Percentiles rank a stretch among this genome's conserved stretches.
Conservation (phyloP, 2,329 filamentous ascomycete genomes). For the Juglanconis juglandina region DNA sequence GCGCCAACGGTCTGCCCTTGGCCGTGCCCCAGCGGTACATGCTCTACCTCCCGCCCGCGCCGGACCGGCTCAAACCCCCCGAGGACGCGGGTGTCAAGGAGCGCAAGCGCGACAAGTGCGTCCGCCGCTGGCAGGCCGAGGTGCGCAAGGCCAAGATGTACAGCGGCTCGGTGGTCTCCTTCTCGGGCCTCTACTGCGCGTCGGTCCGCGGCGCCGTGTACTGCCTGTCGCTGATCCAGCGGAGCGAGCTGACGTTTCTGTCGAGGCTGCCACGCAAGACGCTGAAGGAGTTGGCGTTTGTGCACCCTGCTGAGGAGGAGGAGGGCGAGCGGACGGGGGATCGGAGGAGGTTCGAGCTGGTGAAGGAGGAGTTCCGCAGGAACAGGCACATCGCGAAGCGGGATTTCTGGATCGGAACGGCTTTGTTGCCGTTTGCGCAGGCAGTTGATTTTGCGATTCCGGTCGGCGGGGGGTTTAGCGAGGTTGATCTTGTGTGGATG, state of each 20-base stretch:
- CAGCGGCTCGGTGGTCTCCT: neutral
- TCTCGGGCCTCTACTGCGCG: slow-evolving; percentile 1
- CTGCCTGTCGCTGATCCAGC: neutral
- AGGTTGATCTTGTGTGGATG: slow-evolving; percentile 12
- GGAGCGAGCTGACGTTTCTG: slow-evolving; percentile 6
- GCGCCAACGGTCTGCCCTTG: neutral
- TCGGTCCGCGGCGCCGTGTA: slow-evolving; percentile 5
- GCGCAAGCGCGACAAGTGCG: slow-evolving; percentile 8
- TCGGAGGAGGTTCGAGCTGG: neutral
- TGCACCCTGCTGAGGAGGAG: neutral
- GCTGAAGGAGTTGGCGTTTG: neutral
- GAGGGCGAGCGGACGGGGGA: neutral
- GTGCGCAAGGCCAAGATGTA: slow-evolving; percentile 7
- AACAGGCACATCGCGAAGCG: neutral
- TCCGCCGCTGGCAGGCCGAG: slow-evolving; percentile 7
- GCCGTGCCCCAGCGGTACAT: slow-evolving; percentile 4
- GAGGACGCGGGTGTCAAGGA: neutral
- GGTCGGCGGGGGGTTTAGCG: slow-evolving; percentile 6
- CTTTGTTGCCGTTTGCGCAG: neutral
- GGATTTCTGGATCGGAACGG: slow-evolving; percentile 2
- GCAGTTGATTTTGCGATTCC: slow-evolving; percentile 1
- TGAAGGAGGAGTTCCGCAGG: slow-evolving; percentile 2
- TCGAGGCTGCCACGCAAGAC: slow-evolving; percentile 6
- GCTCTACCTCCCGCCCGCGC: slow-evolving; percentile 4
- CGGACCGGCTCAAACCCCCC: slow-evolving; percentile 5